phyloP scores from a whole-genome alignment of 306 rosid species.

The Trifolium dubium region DNA sequence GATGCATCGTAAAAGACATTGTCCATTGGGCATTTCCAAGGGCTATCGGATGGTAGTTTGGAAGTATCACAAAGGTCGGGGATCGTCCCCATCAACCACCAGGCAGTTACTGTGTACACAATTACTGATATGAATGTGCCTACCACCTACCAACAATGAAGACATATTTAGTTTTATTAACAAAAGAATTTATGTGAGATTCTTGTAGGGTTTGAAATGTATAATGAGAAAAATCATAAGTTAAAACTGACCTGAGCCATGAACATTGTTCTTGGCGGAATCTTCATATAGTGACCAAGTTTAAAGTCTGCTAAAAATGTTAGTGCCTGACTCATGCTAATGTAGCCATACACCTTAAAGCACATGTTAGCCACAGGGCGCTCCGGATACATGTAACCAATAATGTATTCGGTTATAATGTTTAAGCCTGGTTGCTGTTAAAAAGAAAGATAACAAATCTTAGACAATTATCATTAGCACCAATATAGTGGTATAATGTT shows the following conservation, averaged over 20 bases:
- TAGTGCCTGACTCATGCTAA: slow-evolving; percentile 83
- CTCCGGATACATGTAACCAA: slow-evolving; percentile 87
- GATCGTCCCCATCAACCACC: slow-evolving; percentile 79
- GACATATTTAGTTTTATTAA: slow-evolving; percentile 13
- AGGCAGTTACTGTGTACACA: slow-evolving; percentile 65
- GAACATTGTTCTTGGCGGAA: slow-evolving; percentile 94
- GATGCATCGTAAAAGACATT: slow-evolving; percentile 79
- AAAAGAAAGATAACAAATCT: slow-evolving; percentile 31
- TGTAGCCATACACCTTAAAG: slow-evolving; percentile 94
- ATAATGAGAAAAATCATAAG: slow-evolving; percentile 1
- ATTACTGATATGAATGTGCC: slow-evolving; percentile 69
- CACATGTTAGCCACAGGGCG: slow-evolving; percentile 96
- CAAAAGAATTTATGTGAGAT: background rate
- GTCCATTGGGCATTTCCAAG: slow-evolving; percentile 85
- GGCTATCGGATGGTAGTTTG: slow-evolving; percentile 55
- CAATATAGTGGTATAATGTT: too few species aligned
- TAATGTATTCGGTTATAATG: slow-evolving; percentile 80
- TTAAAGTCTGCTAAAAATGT: slow-evolving; percentile 72
- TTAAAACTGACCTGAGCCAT: slow-evolving; percentile 70
- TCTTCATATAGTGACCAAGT: slow-evolving; percentile 96
- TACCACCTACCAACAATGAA: slow-evolving; percentile 57
- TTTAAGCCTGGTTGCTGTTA: slow-evolving; percentile 80
- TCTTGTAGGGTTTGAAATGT: background rate
- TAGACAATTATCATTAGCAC: slow-evolving; percentile 8
- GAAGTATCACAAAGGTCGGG: slow-evolving; percentile 73